Conservation (phyloP, 225 moss, liverwort and hornwort genomes). For the Asterella californica region DNA sequence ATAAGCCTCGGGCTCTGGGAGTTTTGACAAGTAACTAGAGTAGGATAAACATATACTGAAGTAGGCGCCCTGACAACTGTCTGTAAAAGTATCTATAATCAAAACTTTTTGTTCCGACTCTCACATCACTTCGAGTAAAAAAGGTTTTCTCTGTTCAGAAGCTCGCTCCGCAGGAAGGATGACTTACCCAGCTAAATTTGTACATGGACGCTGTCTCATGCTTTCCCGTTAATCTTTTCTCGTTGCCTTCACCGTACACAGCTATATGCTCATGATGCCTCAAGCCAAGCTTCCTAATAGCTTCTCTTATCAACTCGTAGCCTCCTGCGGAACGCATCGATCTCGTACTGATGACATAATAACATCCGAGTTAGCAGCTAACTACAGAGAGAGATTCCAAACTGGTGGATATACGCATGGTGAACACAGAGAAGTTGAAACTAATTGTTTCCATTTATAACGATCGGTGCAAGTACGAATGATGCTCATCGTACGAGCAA, state of each 20-base stretch:
- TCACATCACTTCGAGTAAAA: too few species aligned
- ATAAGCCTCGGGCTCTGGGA: too few species aligned
- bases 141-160: neutral
- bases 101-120: too few species aligned
- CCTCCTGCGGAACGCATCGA: conserved; percentile 48
- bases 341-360: conserved; percentile 38
- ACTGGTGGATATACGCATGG: too few species aligned
- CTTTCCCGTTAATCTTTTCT: conserved; percentile 28
- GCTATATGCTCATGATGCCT: conserved; percentile 36
- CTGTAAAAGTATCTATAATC: too few species aligned
- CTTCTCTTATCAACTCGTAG: conserved; percentile 25
- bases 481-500: too few species aligned
- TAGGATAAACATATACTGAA: neutral
- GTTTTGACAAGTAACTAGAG: neutral
- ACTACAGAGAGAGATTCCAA: neutral
- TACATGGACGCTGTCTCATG: conserved; percentile 34
- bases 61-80: too few species aligned
- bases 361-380: neutral
- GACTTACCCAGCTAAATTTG: conserved; percentile 25
- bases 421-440: too few species aligned
- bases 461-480: too few species aligned
- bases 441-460: too few species aligned
- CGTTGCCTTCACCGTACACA: conserved; percentile 35
- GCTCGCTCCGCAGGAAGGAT: neutral
- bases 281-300: conserved; percentile 31